phyloP scores from a whole-genome alignment of 768 basidiomycete genomes.

The Vararia minispora region DNA sequence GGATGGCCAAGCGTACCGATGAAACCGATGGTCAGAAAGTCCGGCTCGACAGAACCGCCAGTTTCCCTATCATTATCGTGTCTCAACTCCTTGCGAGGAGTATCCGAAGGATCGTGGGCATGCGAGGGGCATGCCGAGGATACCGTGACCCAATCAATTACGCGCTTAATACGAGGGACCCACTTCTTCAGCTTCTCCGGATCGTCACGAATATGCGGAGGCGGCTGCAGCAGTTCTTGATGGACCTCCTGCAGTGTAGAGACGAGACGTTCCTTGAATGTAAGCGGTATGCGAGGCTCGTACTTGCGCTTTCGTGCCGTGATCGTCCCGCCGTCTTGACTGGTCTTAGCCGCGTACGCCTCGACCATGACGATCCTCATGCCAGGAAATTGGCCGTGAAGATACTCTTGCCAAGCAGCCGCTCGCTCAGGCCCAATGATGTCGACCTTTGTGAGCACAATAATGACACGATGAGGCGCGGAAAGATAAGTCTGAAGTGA shows the following conservation, averaged over 20 bases:
- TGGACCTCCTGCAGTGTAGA: constrained; percentile 57
- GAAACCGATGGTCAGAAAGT: constrained; percentile 68
- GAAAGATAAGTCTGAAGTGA: constrained; percentile 60
- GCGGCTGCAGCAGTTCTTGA: constrained; percentile 54
- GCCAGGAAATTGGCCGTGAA: constrained; percentile 41
- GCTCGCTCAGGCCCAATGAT: constrained; percentile 60
- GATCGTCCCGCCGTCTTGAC: constrained; percentile 15
- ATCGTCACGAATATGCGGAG: constrained; percentile 38
- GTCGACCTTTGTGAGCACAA: constrained; percentile 84
- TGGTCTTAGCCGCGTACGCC: constrained; percentile 32
- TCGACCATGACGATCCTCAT: constrained; percentile 64
- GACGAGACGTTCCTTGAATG: constrained; percentile 55
- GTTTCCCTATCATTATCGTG: constrained; percentile 13
- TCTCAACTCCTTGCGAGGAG: constrained; percentile 3
- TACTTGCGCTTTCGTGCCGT: constrained; percentile 37
- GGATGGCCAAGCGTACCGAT: constrained; percentile 43
- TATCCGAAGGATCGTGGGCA: constrained; percentile 5
- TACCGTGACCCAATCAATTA: constrained; percentile 68
- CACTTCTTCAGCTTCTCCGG: constrained; percentile 44
- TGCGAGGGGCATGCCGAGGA: constrained; percentile 24
- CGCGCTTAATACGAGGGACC: constrained; percentile 50
- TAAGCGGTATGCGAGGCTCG: constrained; percentile 58
- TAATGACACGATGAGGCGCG: constrained; percentile 33
- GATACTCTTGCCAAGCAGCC: constrained; percentile 53
- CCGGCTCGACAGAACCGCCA: no score